A percentile compares a stretch with the other conserved stretches of the same genome.
Evolutionary conservation across 768 basidiomycete genomes (phyloP).

Genomic region (Neoboletus brunneissimus): DNA sequence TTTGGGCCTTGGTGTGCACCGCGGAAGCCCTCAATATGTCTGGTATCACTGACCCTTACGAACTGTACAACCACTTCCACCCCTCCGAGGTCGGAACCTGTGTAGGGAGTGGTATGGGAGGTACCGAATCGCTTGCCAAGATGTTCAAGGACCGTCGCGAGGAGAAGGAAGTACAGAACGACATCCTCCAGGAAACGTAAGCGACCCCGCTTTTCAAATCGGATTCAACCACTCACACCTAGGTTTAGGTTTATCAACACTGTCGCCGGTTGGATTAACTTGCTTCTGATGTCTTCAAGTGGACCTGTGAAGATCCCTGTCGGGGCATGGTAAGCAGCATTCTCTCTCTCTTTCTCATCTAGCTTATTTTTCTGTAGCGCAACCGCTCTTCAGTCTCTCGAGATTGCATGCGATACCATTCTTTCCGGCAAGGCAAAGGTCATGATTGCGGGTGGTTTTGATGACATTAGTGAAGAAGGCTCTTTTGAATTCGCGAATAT

Average conservation of each 20-base stretch:
- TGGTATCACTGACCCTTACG: slow-evolving; percentile 97
- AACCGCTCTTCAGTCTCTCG: slow-evolving; percentile 94
- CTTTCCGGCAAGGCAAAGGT: slow-evolving; percentile 96
- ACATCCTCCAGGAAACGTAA: slow-evolving; percentile 96
- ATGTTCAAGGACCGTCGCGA: slow-evolving; percentile 99
- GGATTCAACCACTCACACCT: slow-evolving; percentile 5
- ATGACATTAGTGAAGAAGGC: slow-evolving; percentile 97
- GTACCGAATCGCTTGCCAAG: slow-evolving; percentile 81
- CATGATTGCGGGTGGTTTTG: slow-evolving; percentile 99
- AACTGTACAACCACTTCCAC: slow-evolving; percentile 94
- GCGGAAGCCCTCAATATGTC: slow-evolving; percentile 96
- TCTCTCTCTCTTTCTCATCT: not conserved
- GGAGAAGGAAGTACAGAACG: slow-evolving; percentile 97
- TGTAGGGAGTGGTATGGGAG: slow-evolving; percentile 97
- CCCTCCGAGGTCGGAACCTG: slow-evolving; percentile 94
- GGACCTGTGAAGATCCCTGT: slow-evolving; percentile 99
- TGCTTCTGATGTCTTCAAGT: slow-evolving; percentile 90
- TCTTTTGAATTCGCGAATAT: slow-evolving; percentile 99
- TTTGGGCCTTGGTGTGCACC: slow-evolving; percentile 94
- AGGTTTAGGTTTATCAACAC: slow-evolving; percentile 91
- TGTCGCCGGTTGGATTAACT: slow-evolving; percentile 96
- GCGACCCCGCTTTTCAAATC: slow-evolving; percentile 23
- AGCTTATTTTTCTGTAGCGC: slow-evolving; percentile 50
- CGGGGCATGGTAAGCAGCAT: slow-evolving; percentile 79
- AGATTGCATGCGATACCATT: slow-evolving; percentile 96